Percentiles rank a stretch among this genome's conserved stretches.
Conservation (phyloP, 305 asterid genomes). For the Rubia tinctorum region DNA sequence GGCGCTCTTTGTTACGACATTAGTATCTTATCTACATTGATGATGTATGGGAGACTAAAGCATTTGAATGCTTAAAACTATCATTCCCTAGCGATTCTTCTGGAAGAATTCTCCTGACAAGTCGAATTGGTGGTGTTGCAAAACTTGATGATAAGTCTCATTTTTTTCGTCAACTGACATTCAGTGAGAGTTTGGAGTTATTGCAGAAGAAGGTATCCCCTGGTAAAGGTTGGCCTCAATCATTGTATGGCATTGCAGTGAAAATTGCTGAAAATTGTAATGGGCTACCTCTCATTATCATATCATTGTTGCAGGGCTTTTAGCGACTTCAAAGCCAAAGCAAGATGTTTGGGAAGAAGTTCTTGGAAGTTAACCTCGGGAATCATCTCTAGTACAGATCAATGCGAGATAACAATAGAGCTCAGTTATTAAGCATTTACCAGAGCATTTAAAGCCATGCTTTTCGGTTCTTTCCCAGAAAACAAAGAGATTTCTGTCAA, state of each 20-base stretch:
- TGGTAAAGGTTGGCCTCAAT: background rate
- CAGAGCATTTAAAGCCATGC: background rate
- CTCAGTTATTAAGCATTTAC: background rate
- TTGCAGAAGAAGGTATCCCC: background rate
- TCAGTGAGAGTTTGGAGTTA: background rate
- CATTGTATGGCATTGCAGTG: background rate
- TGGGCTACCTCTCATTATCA: background rate
- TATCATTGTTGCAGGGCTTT: background rate
- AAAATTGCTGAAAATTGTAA: background rate
- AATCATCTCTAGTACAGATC: background rate
- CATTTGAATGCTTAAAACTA: background rate
- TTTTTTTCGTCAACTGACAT: background rate
- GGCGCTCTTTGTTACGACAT: background rate
- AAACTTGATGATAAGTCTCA: background rate
- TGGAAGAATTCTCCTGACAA: background rate
- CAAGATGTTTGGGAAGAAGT: background rate
- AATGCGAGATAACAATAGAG: background rate
- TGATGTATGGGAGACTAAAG: background rate
- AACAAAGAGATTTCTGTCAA: background rate
- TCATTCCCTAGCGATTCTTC: background rate
- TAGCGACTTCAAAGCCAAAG: background rate
- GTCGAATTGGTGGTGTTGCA: background rate
- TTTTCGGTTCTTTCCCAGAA: background rate
- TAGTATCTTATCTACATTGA: background rate
- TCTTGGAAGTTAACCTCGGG: background rate